Percentiles rank a stretch among this genome's conserved stretches.
phyloP scores from a whole-genome alignment of 2,329 filamentous ascomycete species.

The Huntiella abstrusa region DNA sequence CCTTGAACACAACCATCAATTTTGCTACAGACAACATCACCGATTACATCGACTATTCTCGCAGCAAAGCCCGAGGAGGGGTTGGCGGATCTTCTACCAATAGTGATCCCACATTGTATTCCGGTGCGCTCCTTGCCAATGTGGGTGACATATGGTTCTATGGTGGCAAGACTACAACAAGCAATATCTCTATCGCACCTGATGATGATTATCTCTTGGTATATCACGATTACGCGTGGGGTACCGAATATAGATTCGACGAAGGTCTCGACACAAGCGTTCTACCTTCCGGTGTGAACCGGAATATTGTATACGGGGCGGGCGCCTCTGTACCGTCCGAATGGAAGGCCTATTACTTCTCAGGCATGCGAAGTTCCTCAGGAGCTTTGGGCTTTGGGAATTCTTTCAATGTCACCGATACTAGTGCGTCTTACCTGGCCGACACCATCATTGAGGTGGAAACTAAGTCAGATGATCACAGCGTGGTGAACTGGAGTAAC shows the following conservation, averaged over 20 bases:
- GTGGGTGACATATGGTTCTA: constrained; percentile 44
- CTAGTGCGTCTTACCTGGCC: constrained; percentile 22
- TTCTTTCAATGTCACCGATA: constrained; percentile 14
- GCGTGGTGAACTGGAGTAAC: constrained; percentile 36
- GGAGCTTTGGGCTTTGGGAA: constrained; percentile 27
- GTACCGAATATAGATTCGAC: constrained; percentile 24
- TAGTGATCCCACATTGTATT: constrained; percentile 34
- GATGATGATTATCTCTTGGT: constrained; percentile 24
- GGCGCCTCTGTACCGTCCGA: constrained; percentile 48
- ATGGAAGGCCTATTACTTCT: constrained; percentile 53
- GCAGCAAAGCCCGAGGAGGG: constrained; percentile 29
- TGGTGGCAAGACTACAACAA: constrained; percentile 32
- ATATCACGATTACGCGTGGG: constrained; percentile 37
- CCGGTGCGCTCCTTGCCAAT: constrained; percentile 48
- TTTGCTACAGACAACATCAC: constrained; percentile 21
- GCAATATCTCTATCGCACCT: constrained; percentile 21
- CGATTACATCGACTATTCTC: constrained; percentile 26
- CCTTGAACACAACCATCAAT: constrained; percentile 31
- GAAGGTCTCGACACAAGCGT: constrained; percentile 23
- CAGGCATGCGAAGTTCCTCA: constrained; percentile 35
- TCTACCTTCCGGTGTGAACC: constrained; percentile 30
- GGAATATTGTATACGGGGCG: constrained; percentile 46
- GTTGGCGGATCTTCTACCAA: constrained; percentile 32
- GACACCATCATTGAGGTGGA: constrained; percentile 32
- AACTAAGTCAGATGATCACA: constrained; percentile 37